Evolutionary conservation across 352 stramenopile species (phyloP), one percentile per base, ranked within the genome.

Genomic region (Pythium brassicae): DNA sequence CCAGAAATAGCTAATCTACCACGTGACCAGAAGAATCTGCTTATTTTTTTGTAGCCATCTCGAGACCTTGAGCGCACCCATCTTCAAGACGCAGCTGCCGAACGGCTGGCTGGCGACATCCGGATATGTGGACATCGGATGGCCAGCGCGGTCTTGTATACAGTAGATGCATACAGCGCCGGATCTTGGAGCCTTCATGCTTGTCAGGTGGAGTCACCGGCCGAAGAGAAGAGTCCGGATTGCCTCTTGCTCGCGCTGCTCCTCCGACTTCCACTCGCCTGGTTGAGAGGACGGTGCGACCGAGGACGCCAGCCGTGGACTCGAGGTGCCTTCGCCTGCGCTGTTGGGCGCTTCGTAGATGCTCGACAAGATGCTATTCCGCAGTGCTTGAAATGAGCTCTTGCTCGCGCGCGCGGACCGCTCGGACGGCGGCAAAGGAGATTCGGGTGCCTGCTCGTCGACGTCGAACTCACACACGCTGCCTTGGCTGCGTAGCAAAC

Each of bases 161-260:
- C 32, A 37, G 32, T 11, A 7, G 1, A 37, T 9, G 32, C 32
- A 14, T 11, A 37, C 32, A 37, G 32, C 14, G 32, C 14, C 14
- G 6, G 8, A 37, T 37, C 32, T n/a, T n/a, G 32, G 32, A 8
- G 32, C 32, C 14, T 37, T 11, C 32, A 10, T 35, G 5, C 29
- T 37, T 9, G 8, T n/a, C n/a, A n/a, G n/a, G n/a, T n/a, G n/a
- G 17, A 14, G 19, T 53, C 45, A 60, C 32, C 44, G 32, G 2
- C 37, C 54, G 26, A 88, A 88, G n/a, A 88, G 63, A 27, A 88
- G 61, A 29, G 56, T 74, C 56, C 71, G 61, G 50, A 86, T 82
- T 10, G 78, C 78, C 50, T 87, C 78, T 56, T 73, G 71, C 68
- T 87, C 74, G 43, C 70, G 74, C 63, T 85, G 72, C 27, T 76